Conservation (phyloP, 2,329 filamentous ascomycete genomes). For the Grosmannia serpens region DNA sequence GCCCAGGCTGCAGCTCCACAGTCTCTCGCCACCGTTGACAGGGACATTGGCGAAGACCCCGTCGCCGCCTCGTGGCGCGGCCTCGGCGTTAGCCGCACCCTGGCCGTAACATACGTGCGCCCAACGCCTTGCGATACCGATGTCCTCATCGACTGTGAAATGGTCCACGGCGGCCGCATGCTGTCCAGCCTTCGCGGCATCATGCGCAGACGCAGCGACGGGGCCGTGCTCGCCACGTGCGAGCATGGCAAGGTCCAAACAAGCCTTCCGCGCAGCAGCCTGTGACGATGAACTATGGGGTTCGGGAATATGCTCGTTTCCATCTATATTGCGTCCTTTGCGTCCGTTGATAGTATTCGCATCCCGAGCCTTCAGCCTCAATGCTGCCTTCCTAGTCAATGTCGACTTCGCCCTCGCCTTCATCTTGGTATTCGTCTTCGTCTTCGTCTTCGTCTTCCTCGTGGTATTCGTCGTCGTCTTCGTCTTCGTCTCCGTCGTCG, state of each 20-base stretch:
- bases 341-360: background rate
- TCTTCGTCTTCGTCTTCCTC: background rate
- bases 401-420: background rate
- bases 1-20: slow-evolving; percentile 43
- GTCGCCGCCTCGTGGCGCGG: slow-evolving; percentile 31
- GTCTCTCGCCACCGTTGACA: background rate
- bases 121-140: slow-evolving; percentile 42
- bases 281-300: background rate
- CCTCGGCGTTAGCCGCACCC: slow-evolving; percentile 53
- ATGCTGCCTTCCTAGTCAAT: background rate
- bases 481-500: background rate
- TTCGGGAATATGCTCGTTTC: background rate
- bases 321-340: background rate
- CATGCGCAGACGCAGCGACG: slow-evolving; percentile 41
- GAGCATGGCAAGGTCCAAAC: slow-evolving; percentile 54
- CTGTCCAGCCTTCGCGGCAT: slow-evolving; percentile 41
- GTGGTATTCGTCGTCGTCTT: background rate
- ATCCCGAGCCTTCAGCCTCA: background rate
- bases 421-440: background rate
- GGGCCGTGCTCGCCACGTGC: slow-evolving; percentile 41
- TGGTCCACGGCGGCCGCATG: slow-evolving; percentile 45
- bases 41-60: background rate
- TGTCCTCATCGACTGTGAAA: slow-evolving; percentile 42
- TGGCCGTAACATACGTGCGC: slow-evolving; percentile 56
- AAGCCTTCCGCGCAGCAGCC: background rate